Evolutionary conservation across 495 filamentous ascomycete species (phyloP), one percentile per base, ranked within the genome.

Genomic region (Xanthoparmelia taractica): DNA sequence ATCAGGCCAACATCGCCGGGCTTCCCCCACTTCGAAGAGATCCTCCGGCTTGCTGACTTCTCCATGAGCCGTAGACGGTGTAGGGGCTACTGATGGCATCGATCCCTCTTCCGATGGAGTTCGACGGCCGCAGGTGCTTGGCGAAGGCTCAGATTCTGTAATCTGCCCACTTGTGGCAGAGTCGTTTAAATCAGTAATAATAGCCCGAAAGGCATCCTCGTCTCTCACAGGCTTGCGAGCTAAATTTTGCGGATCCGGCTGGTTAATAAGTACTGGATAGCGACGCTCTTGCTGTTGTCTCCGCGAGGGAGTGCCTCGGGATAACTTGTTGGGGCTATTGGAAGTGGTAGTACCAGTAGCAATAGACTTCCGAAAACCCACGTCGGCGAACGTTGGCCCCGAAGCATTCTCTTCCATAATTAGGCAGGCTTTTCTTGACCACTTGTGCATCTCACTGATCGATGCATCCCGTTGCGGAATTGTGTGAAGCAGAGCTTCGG

Each of bases 71-170:
- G 37, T 27, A 23, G 23, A 31, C n/a, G 36, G 36, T 41, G 37
- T 25, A 31, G 8, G 36, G 45, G 37, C 29, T 41, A 18, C 31
- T 18, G 60, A 57, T 34, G 33, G 15, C 23, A 31, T 25, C 27
- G 55, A 12, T 25, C 13, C 40, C 23, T 63, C 55, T 58, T 36
- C 43, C 12, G 17, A 37, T 27, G 61, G 41, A 37, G 29, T 33
- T n/a, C 40, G 55, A 23, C 25, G 34, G 34, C 41, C 55, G 11
- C 37, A 18, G 45, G 31, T 58, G 34, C 25, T 27, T 20, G 61
- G 55, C 15, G 55, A 58, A 17, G 33, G 13, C 58, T 54, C 50
- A 38, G 55, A 27, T 23, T 63, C 23, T 15, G 25, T 54, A 25
- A 2, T 27, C 20, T 55, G 18, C 15, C 37, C 27, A 29, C 36